Base-by-base conservation (phyloP, 2,329 filamentous ascomycete genomes). In the Beauveria bassiana region DNA sequence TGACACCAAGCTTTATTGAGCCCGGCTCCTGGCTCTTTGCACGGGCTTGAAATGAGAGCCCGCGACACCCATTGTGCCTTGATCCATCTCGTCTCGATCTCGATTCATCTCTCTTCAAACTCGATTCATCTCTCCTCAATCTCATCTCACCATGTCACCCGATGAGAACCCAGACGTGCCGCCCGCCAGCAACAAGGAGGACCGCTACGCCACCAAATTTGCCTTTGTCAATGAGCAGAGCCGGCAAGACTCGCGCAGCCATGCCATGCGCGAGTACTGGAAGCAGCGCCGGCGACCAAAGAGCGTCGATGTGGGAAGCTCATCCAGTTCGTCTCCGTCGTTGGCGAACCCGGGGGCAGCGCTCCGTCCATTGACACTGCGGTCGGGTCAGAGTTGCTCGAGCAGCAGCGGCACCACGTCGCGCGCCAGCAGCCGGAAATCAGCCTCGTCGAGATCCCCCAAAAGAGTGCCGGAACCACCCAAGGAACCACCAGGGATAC, bases 231-330 rank as follows among this genome's bases (percentile, higher is more conserved):
- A 50, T 24, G 57, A 59, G 9, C 57, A 59, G 47, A 59, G 12
- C 18, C n/a, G 46, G 5, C 57, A 51, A 6, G 57, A 59, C 45
- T 40, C 47, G 26, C 57, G 71, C 31, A 75, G 70, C 61, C 73
- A 75, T 71, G 72, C 72, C 14, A 75, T 74, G 72, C 49, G 49
- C 18, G 49, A 51, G 12, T 34, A 51, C 28, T 51, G 49, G 49
- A 20, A 65, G 70, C 3, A 69, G 46, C 67, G 72, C 31, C 68
- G 68, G n/a, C 62, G 61, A 1, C 61, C 42, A 47, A 65, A 55
- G 14, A 52, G 45, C 62, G 34, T 51, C 59, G 51, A 53, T n/a
- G 31, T 42, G 5, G n/a, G 12, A 5, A 40, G 51, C 51, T 40
- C 38, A 3, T 42, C 51, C 5, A 24, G n/a, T 7, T 53, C 20